phyloP scores from a whole-genome alignment of 2,329 filamentous ascomycete species.

The Colletotrichum tanaceti region DNA sequence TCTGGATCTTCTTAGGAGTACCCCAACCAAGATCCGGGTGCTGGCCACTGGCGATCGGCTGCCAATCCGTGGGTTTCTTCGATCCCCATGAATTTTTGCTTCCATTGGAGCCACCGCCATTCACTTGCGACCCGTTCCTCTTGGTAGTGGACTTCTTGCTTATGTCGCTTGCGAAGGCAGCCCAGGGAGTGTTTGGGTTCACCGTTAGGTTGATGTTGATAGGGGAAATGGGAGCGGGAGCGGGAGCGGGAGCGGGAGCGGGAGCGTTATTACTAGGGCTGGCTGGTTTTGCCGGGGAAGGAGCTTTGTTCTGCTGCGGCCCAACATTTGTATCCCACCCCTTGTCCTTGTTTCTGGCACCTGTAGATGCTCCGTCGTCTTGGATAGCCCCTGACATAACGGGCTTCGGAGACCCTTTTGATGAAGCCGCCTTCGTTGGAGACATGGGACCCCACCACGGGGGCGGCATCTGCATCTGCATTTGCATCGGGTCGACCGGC shows the following conservation, averaged over 20 bases:
- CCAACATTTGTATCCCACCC: conserved; percentile 41
- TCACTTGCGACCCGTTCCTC: conserved; percentile 18
- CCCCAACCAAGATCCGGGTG: conserved; percentile 36
- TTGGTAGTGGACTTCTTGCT: conserved; percentile 33
- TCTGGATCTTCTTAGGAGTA: conserved; percentile 12
- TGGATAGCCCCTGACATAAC: conserved; percentile 33
- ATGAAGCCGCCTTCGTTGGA: conserved; percentile 14
- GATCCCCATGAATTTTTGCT: conserved; percentile 39
- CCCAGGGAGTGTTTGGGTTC: conserved; percentile 38
- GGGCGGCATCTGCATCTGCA: conserved; percentile 15
- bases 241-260: conserved; percentile 15
- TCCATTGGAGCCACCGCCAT: conserved; percentile 35
- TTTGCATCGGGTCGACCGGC: conserved; percentile 25
- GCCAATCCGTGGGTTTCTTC: conserved; percentile 25
- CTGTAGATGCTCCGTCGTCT: conserved; percentile 9
- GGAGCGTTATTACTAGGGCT: conserved; percentile 16
- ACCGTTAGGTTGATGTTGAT: conserved; percentile 36
- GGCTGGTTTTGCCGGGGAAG: conserved; percentile 13
- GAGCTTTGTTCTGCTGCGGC: conserved; percentile 15
- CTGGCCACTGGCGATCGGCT: conserved; percentile 24
- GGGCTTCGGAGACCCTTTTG: conserved; percentile 18
- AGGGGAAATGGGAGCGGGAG: conserved; percentile 27
- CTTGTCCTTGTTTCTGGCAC: conserved; percentile 38
- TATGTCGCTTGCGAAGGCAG: conserved; percentile 19
- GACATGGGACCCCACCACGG: conserved; percentile 22